phyloP scores from a whole-genome alignment of 306 rosid genomes.

The Vachellia collinsii region DNA sequence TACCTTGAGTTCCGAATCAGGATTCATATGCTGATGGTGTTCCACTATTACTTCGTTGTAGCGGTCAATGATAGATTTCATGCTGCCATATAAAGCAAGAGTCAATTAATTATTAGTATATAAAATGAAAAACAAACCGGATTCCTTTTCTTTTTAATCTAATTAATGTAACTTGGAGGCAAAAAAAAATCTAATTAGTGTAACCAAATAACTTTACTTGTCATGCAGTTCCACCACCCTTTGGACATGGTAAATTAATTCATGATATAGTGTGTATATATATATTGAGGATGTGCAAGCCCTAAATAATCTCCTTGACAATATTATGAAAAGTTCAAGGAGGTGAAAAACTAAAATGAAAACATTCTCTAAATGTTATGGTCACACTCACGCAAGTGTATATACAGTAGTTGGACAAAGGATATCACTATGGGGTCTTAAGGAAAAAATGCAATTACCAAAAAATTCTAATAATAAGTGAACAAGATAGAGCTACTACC shows the following conservation, averaged over 20 bases:
- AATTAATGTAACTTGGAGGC: too few relatives aligned
- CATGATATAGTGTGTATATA: too few relatives aligned
- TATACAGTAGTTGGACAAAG: too few relatives aligned
- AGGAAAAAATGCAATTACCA: too few relatives aligned
- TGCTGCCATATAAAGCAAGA: slow-evolving; percentile 43
- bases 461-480: too few relatives aligned
- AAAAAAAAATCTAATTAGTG: too few relatives aligned
- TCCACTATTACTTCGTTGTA: slow-evolving; percentile 59
- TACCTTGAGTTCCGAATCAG: slow-evolving; percentile 59
- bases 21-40: slow-evolving; percentile 48
- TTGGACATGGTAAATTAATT: too few relatives aligned
- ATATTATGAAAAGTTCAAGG: background rate
- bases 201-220: background rate
- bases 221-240: background rate
- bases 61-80: slow-evolving; percentile 58
- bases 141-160: background rate
- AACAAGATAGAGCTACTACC: too few relatives aligned
- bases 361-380: too few relatives aligned
- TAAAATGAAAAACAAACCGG: background rate
- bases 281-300: background rate
- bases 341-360: too few relatives aligned
- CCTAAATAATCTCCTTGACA: background rate
- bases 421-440: too few relatives aligned
- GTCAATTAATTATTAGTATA: background rate
- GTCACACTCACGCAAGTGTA: too few relatives aligned